A percentile compares a stretch with the other conserved stretches of the same genome.
Evolutionary conservation across 176 grass and related monocot species (phyloP).

Genomic region (Aegilops umbellulata): DNA sequence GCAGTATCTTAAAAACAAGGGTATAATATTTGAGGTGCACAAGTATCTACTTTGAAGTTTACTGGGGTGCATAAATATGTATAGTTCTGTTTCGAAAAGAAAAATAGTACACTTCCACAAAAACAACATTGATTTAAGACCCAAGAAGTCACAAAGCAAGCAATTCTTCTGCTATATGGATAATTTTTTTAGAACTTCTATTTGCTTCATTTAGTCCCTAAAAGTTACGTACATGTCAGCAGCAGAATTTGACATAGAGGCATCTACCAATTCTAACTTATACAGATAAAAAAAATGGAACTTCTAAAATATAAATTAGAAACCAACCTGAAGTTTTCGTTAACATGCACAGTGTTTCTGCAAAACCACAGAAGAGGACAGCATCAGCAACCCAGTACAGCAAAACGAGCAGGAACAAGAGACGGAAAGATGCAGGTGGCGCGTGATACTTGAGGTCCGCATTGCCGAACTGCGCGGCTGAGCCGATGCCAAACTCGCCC

Average conservation of each 20-base stretch:
- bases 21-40: background rate
- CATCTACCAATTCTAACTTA: background rate
- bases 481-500: slow-evolving; percentile 90
- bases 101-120: no score
- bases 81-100: no score
- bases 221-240: background rate
- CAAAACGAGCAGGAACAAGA: background rate
- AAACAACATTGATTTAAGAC: no score
- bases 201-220: background rate
- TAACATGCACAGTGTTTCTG: slow-evolving; percentile 80
- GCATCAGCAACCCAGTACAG: slow-evolving; percentile 10
- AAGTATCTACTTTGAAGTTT: background rate
- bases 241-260: background rate
- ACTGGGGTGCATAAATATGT: no score
- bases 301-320: background rate
- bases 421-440: background rate
- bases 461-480: slow-evolving; percentile 86
- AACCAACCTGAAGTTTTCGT: slow-evolving; percentile 92
- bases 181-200: background rate
- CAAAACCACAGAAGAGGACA: background rate
- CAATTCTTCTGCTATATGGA: no score
- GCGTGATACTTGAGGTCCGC: slow-evolving; percentile 84
- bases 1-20: background rate
- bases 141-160: no score
- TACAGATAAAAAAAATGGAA: background rate